A percentile compares a stretch with the other conserved stretches of the same genome.
Conservation (phyloP, 139 green algal genomes). For the Chlamydomonas sp. region DNA sequence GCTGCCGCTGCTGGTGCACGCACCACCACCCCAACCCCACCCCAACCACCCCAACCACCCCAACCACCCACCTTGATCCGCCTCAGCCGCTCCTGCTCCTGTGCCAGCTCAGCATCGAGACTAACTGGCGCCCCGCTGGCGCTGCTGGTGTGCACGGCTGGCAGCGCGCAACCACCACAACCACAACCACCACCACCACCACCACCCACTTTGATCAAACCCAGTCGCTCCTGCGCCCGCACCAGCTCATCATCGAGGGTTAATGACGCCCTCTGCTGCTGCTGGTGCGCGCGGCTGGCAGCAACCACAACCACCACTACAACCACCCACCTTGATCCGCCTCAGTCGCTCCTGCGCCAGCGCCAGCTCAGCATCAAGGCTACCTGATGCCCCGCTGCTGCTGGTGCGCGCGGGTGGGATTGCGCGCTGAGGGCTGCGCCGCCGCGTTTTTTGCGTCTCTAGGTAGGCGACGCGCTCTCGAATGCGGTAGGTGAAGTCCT, state of each 20-base stretch:
- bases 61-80: background rate
- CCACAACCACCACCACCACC: too few species aligned
- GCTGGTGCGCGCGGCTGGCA: too few species aligned
- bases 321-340: too few species aligned
- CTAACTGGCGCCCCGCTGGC: slow-evolving; percentile 1
- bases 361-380: slow-evolving; percentile 29
- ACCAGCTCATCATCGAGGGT: background rate
- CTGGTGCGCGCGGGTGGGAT: background rate
- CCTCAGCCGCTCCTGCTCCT: background rate
- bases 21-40: too few species aligned
- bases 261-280: too few species aligned
- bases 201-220: background rate
- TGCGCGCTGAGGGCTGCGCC: too few species aligned
- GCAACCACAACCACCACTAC: too few species aligned
- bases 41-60: too few species aligned
- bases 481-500: too few species aligned
- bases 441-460: too few species aligned
- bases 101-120: background rate
- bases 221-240: background rate
- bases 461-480: too few species aligned
- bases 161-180: too few species aligned
- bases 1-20: slow-evolving; percentile 22
- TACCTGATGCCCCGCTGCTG: background rate
- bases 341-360: slow-evolving; percentile 24
- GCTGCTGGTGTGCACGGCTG: slow-evolving; percentile 20